Evolutionary conservation across 306 rosid species (phyloP), one percentile per base, ranked within the genome.

Genomic region (Crataegus laevigata): DNA sequence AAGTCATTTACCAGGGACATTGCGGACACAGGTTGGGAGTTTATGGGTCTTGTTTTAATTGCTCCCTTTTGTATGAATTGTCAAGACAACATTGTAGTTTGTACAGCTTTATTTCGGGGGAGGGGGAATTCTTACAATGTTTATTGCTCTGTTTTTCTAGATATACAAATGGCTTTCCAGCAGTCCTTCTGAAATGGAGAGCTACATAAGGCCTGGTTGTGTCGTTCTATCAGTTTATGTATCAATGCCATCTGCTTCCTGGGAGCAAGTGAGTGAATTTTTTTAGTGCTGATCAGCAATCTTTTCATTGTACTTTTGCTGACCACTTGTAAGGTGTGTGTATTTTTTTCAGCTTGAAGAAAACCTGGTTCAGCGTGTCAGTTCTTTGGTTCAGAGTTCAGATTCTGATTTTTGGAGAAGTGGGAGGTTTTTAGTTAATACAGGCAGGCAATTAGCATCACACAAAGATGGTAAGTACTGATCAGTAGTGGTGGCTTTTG

Each of bases 131-230:
- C 71, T 65, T 11, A 63, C 65, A 42, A 6, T 28, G 40, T 42
- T 24, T 6, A 13, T 28, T 73, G 19, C 69, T 60, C 68, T 66
- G 2, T 18, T 73, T 19, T 69, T 72, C 32, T 69, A 93, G 98
- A 88, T 93, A 75, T 89, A 73, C 85, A 84, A 78, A 72, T 93
- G 98, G 98, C 97, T 93, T 72, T 89, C 97, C 59, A 89, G 82
- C 72, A 84, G 97, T 78, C 98, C 98, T 14, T 89, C 92, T 9
- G 97, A 91, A 77, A 89, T 93, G 91, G 97, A 93, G 84, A 93
- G 98, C 85, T 87, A 89, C 92, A 91, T 93, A 75, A 85, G 97
- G 76, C 98, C 98, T 25, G 98, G 98, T 30, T 93, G 98, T 63
- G 98, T 93, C 74, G 84, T 93, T 73, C 82, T 93, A 64, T 88